Percentiles rank a stretch among this genome's conserved stretches.
These are phyloP conservation scores for Botrytis hyacinthi DNA, from an alignment of 2,329 filamentous ascomycete species.

Conservation along the genomic window DNA sequence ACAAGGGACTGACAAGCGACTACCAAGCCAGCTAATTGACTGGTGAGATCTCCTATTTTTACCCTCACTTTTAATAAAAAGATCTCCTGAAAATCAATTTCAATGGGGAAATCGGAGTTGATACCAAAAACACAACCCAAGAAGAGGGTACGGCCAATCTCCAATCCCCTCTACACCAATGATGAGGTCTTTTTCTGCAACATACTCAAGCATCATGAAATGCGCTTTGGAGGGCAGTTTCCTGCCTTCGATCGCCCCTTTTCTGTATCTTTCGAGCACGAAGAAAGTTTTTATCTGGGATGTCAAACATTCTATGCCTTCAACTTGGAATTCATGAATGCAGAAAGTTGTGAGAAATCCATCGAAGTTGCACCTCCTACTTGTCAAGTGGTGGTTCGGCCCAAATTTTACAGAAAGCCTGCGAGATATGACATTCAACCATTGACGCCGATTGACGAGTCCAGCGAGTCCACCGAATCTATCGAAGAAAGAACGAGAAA, in stretches of 20 bases:
- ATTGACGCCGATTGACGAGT: constrained; percentile 1
- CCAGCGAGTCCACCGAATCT: constrained; percentile 2
- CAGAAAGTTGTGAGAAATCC: background rate
- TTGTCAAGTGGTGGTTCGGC: background rate
- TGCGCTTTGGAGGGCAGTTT: background rate
- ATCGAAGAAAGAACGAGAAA: background rate
- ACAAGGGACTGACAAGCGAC: background rate
- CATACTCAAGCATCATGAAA: background rate
- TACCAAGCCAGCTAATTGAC: background rate
- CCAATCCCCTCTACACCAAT: constrained; percentile 10
- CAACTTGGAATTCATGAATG: background rate
- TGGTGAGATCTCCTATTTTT: background rate
- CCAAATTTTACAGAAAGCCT: constrained; percentile 8
- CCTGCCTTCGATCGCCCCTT: background rate
- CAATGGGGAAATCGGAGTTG: constrained; percentile 12
- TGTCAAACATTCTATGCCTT: constrained; percentile 13
- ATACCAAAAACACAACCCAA: background rate
- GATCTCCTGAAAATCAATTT: background rate
- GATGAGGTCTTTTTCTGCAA: constrained; percentile 15
- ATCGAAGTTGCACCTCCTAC: background rate
- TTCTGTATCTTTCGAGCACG: constrained; percentile 11
- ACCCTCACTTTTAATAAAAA: background rate
- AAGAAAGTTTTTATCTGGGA: constrained; percentile 1
- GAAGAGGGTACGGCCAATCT: constrained; percentile 17
- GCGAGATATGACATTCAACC: constrained; percentile 9